These are phyloP conservation scores for Ceratocystis cubensis DNA, from an alignment of 2,329 filamentous ascomycete genomes.

Conservation along the genomic window DNA sequence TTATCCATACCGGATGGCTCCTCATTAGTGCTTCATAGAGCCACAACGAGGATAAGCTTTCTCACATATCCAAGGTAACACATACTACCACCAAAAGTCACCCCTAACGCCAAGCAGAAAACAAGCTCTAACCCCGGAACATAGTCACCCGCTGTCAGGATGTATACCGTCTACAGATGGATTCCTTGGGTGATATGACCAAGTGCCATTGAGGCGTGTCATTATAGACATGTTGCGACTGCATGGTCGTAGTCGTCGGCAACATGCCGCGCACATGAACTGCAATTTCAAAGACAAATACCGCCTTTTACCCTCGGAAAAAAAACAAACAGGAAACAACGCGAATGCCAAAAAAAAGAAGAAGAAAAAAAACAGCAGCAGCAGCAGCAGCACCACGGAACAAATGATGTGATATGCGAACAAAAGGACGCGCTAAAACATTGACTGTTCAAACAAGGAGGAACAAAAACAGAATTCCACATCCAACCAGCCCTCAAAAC, in stretches of 20 bases:
- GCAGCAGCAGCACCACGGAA: not conserved
- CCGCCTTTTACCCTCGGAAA: not conserved
- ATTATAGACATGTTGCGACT: no score
- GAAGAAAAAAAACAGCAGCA: not conserved
- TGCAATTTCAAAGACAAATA: not conserved
- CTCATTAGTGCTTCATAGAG: not conserved
- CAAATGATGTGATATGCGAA: conserved; percentile 3
- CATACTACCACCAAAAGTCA: not conserved
- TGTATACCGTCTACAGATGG: no score
- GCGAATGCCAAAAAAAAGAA: not conserved
- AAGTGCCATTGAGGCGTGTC: not conserved
- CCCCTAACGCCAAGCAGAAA: not conserved
- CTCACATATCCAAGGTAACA: not conserved
- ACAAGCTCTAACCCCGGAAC: not conserved
- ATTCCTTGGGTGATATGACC: not conserved
- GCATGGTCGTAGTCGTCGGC: no score
- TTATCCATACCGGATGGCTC: not conserved
- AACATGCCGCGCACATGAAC: no score
- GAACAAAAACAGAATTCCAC: not conserved
- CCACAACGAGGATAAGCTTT: not conserved
- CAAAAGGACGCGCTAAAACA: not conserved
- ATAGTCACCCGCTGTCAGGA: not conserved
- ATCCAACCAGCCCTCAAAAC: no score
- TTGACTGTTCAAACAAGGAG: not conserved
- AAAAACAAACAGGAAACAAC: not conserved